Base-by-base conservation (phyloP, 2,329 filamentous ascomycete species). In the Tolypocladium ophioglossoides region DNA sequence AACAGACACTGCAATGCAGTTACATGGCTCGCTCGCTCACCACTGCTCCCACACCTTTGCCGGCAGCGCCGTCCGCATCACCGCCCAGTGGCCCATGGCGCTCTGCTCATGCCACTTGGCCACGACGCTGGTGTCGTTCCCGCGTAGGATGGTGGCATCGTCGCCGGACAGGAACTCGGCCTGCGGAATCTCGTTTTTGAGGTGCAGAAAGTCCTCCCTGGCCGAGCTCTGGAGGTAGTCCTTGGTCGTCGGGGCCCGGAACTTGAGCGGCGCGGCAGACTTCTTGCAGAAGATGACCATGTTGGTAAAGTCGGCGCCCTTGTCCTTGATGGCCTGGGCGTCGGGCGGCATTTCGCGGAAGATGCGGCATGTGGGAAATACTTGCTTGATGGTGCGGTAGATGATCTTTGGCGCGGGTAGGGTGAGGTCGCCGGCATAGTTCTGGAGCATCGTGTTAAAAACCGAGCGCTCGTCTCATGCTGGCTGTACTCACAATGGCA, bases 261-360 rank as follows among this genome's bases (percentile, higher is more conserved):
- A 97, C 0, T 66, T 72, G 39, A 91, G 71, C 0, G 72, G 63
- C 3, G 63, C 63, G 27, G 58, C 55, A 12, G 73, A 75, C 71
- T 91, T 92, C 55, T 82, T 84, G 76, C 94, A 99, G 74, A 96
- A 96, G 56, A 97, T 84, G 49, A 97, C 88, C 80, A 97, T 90
- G 74, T 99, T 99, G 66, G 91, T 89, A 68, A 97, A 96, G 65
- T 96, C 89, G 32, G 73, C 71, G 2, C 74, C 75, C 20, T 74
- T 69, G 44, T 72, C 66, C 38, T 75, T 74, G 24, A 81, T 69
- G 9, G 73, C 70, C 27, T 74, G 71, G 1, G 71, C 70, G 5
- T 80, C 73, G 3, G 75, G 71, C 4, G 82, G 77, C 30, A 80
- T 77, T 71, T 99, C 94, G 58, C 94, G 86, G 79, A 91, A 99